Base-by-base conservation (phyloP, 1,139 yeast species). In the Chernovozyma aurita region DNA sequence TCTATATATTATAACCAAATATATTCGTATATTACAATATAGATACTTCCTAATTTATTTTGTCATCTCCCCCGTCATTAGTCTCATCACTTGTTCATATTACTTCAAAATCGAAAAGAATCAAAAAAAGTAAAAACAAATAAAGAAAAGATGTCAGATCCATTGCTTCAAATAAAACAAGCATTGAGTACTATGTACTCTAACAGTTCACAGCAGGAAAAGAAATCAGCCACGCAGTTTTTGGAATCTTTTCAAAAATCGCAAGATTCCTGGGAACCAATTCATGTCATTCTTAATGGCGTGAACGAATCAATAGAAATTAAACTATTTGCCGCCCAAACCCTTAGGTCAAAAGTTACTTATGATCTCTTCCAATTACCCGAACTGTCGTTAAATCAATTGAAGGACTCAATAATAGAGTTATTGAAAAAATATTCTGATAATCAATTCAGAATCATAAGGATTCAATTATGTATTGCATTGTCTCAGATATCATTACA, bases 281-380 rank as follows among this genome's bases (percentile, higher is more conserved):
- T 59, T 54, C 76, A 67, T 44, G 59, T 53, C 28, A 54, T 68
- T 22, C 52, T 70, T 30, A 44, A 48, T 22, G 47, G 48, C 32
- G 40, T 42, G 24, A 45, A 42, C 24, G 51, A 52, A 30, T 41
- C 69, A 11, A 42, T 73, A 18, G 84, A 82, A 47, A 61, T 84
- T 32, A 80, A 79, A 51, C 65, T 92, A 48, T 92, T 94, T 64
- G 85, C 94, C 8, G 85, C 97, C 1, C 98, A 94, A 57, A 90
- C 97, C 0, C 63, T 94, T 43, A 69, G 96, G 45, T 81, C 90
- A 28, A 88, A 88, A 52, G 64, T 87, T 34, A 83, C 86, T 12
- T 90, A 85, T 56, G 97, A 92, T 61, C 67, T 90, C 45, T 69
- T 72, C 42, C 98, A 92, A 57, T 63, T 87, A 3, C 86, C 87